These are phyloP conservation scores for Vigna mungo DNA, from an alignment of 306 rosid species.

Conservation along the genomic window DNA sequence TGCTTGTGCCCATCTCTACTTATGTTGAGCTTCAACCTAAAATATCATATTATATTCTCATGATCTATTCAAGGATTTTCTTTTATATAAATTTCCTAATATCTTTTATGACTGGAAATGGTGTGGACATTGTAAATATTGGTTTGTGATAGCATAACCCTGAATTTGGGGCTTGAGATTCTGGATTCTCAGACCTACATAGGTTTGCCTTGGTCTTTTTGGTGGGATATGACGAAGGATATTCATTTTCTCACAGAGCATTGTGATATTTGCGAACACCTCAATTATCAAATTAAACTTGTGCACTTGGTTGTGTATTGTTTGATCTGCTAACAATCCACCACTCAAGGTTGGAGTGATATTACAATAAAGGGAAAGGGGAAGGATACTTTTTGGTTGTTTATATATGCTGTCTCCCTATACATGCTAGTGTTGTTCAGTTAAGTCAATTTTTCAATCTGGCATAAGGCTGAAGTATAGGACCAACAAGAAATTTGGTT, in stretches of 20 bases:
- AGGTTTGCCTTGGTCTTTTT: neutral
- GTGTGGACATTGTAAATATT: neutral
- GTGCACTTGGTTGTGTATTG: neutral
- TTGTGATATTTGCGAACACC: neutral
- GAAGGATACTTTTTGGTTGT: neutral
- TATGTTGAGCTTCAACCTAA: conserved; percentile 1
- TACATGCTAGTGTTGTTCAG: neutral
- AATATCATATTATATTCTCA: conserved; percentile 13
- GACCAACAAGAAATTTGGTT: neutral
- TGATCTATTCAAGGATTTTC: conserved; percentile 24
- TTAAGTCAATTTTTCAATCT: neutral
- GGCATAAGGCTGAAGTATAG: neutral
- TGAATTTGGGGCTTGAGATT: neutral
- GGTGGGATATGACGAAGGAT: neutral
- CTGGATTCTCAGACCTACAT: neutral
- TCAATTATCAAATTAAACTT: neutral
- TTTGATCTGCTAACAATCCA: neutral
- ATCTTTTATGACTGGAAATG: neutral
- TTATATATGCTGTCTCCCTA: neutral
- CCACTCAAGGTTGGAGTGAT: too few relatives aligned
- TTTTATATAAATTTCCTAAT: neutral
- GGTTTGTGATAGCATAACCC: neutral
- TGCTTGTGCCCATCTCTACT: neutral
- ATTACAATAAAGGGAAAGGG: neutral
- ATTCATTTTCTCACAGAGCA: neutral